Percentiles rank a stretch among this genome's conserved stretches.
These are phyloP conservation scores for Blastobotrys arbuscula DNA, from an alignment of 1,139 yeast species.

Conservation along the genomic window DNA sequence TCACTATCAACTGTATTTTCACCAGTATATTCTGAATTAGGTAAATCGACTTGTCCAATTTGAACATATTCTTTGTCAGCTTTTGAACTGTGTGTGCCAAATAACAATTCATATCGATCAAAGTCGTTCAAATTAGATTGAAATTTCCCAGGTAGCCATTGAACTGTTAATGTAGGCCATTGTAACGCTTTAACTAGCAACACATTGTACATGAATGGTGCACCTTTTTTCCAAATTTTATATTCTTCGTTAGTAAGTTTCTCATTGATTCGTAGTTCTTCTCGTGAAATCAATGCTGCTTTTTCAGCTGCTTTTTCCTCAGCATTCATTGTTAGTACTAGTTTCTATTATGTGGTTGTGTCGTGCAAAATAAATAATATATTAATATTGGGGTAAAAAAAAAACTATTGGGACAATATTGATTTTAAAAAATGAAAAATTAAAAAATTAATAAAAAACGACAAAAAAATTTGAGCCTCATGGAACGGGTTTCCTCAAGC, in stretches of 20 bases:
- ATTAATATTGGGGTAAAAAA: not conserved
- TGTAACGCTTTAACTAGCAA: conserved; percentile 61
- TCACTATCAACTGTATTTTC: conserved; percentile 17
- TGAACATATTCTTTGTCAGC: conserved; percentile 71
- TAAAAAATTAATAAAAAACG: not conserved
- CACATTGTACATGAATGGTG: conserved; percentile 77
- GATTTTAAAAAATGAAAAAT: too few relatives aligned
- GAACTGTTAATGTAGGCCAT: conserved; percentile 44
- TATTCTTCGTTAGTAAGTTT: conserved; percentile 42
- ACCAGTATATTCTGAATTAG: conserved; percentile 30
- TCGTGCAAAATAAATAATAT: too few relatives aligned
- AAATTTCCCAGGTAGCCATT: conserved; percentile 37
- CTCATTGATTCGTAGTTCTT: conserved; percentile 45
- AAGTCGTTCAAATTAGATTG: conserved; percentile 13
- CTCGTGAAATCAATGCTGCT: conserved; percentile 5
- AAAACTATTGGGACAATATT: not conserved
- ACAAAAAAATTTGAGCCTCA: not conserved
- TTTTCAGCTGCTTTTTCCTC: conserved; percentile 4
- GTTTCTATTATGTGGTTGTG: too few relatives aligned
- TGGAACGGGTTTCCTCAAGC: not conserved
- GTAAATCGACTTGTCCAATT: conserved; percentile 69
- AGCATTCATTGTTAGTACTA: not conserved
- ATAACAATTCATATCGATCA: conserved; percentile 40
- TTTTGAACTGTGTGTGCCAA: conserved; percentile 85
- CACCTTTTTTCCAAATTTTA: conserved; percentile 75